Evolutionary conservation across 805 yeast genomes (phyloP), one percentile per base, ranked within the genome.

Genomic region (Priceomyces carsonii): DNA sequence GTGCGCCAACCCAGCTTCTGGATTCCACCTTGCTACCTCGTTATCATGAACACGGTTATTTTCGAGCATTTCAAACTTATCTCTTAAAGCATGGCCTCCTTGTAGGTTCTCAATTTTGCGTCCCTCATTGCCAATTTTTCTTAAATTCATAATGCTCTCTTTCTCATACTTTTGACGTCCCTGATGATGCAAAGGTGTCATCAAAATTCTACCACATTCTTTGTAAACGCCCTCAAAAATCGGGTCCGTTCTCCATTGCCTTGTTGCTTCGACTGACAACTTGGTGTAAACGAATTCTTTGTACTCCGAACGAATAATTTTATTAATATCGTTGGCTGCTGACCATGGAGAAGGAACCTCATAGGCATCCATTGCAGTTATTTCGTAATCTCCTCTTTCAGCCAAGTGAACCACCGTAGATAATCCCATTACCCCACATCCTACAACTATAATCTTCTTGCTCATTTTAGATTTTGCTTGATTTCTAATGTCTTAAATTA

Each of bases 281-380:
- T 55, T 53, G 4, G 76, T 51, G 37, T 73, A 73, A 12, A 58
- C 47, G 19, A 54, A 26, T 33, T 71, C 75, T 4, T 63, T 50
- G 41, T 75, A 74, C 42, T 73, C 79, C 0, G 71, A 57, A 32
- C 79, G 53, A 10, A 75, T 61, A 32, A 75, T 73, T 46, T 75
- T 72, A 45, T 74, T 74, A 34, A 58, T 57, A 42, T 75, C 80
- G 36, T 60, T 63, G 6, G 76, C 68, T 18, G 79, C 77, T 3
- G 76, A 65, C 50, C 59, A 53, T 1, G 66, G 63, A 1, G 75
- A 69, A 3, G 77, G 77, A 2, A 67, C 61, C 6, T 59, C 44
- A 38, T 58, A 57, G 6, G 59, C 54, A 34, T 47, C 51, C 10
- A 47, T 24, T 8, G 43, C 44, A 13, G 41, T 47, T 16, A 45